A percentile compares a stretch with the other conserved stretches of the same genome.
These are phyloP conservation scores for Fusarium luffae DNA, from an alignment of 2,329 filamentous ascomycete species.

Conservation along the genomic window DNA sequence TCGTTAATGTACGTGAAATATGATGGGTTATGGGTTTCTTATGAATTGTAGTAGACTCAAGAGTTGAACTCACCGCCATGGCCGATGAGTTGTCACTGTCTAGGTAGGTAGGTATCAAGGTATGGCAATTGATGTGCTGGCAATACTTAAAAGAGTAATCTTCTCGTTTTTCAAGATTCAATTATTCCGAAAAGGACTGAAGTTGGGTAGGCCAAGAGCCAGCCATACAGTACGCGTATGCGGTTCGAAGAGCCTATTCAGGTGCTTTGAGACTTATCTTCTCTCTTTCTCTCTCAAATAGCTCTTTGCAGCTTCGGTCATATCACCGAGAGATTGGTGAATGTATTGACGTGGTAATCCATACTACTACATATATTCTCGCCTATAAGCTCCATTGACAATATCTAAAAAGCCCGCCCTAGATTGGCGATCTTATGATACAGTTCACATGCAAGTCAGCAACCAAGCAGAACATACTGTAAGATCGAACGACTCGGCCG, in stretches of 20 bases:
- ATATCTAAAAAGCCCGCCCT: neutral
- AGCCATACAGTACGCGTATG: neutral
- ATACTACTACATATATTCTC: neutral
- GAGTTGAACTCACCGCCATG: constrained; percentile 24
- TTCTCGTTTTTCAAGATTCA: neutral
- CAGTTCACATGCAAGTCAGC: constrained; percentile 18
- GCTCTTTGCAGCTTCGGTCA: neutral
- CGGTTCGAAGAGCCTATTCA: neutral
- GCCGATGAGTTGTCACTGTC: constrained; percentile 30
- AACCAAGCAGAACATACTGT: constrained; percentile 1
- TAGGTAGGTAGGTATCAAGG: neutral
- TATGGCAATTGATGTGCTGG: constrained; percentile 26
- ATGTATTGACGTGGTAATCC: neutral
- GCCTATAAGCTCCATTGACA: neutral
- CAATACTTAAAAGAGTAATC: constrained; percentile 4
- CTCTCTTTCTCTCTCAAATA: neutral
- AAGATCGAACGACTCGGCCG: neutral
- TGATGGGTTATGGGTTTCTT: neutral
- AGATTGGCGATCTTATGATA: constrained; percentile 2
- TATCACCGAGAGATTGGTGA: neutral
- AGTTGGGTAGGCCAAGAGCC: constrained; percentile 1
- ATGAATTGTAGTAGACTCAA: neutral
- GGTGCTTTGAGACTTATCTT: too few species aligned
- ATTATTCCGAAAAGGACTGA: neutral
- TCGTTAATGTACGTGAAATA: neutral